phyloP scores from a whole-genome alignment of 2,329 filamentous ascomycete genomes.

The Colletotrichum plurivorum region DNA sequence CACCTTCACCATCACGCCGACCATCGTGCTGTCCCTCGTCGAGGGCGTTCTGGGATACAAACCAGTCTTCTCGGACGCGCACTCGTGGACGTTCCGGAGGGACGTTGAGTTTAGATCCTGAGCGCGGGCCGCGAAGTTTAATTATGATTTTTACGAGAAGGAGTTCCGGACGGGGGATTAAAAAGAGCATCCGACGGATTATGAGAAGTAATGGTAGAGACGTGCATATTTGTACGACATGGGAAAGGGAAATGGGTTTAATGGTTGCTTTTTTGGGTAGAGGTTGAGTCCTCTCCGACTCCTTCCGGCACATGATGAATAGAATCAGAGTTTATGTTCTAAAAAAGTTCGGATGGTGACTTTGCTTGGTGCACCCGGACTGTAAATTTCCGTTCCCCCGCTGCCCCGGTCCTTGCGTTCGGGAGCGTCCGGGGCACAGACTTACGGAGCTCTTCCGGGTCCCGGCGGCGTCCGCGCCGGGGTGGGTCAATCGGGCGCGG shows the following conservation, averaged over 20 bases:
- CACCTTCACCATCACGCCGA: conserved; percentile 54
- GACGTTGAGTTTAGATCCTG: conserved; percentile 32
- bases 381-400: background rate
- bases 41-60: conserved; percentile 64
- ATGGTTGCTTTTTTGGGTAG: background rate
- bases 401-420: conserved; percentile 1
- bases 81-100: conserved; percentile 40
- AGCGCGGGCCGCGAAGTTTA: background rate
- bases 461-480: background rate
- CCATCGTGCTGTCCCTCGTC: conserved; percentile 60
- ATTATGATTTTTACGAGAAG: conserved; percentile 1
- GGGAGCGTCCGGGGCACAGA: conserved; percentile 18
- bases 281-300: background rate
- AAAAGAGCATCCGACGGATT: background rate
- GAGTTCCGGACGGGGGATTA: background rate
- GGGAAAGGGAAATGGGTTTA: no score
- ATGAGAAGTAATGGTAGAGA: no score
- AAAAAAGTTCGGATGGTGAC: conserved; percentile 2
- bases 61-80: conserved; percentile 43
- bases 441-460: background rate
- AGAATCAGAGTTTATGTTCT: background rate
- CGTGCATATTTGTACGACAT: no score
- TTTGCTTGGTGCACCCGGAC: background rate
- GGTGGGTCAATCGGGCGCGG: background rate
- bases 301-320: background rate